These are phyloP conservation scores for Helicocarpus griseus DNA, from an alignment of 2,329 filamentous ascomycete genomes.

Conservation along the genomic window DNA sequence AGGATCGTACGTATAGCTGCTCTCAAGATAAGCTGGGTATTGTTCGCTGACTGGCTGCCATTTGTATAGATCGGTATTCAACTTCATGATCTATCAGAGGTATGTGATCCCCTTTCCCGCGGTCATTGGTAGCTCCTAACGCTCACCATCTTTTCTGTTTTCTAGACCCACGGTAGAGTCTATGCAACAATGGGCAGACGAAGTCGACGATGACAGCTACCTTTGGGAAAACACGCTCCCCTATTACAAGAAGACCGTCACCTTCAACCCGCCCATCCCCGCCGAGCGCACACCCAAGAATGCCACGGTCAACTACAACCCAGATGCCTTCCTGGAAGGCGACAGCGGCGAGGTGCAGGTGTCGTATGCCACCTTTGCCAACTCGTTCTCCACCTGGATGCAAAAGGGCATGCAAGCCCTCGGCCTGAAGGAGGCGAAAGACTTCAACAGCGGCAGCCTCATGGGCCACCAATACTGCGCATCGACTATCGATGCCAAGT, in stretches of 20 bases:
- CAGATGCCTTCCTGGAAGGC: constrained; percentile 21
- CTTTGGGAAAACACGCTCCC: constrained; percentile 22
- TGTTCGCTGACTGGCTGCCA: not conserved
- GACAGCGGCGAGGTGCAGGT: constrained; percentile 32
- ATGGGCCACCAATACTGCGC: constrained; percentile 33
- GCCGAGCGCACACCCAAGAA: constrained; percentile 11
- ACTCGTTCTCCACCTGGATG: constrained; percentile 33
- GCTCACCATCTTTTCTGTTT: not conserved
- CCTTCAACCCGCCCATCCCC: constrained; percentile 21
- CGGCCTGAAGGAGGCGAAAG: constrained; percentile 28
- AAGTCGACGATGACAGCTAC: constrained; percentile 23
- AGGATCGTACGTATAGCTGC: constrained; percentile 36
- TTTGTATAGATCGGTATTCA: constrained; percentile 27
- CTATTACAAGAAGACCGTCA: constrained; percentile 20
- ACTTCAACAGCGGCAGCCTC: constrained; percentile 35
- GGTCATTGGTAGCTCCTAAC: no score
- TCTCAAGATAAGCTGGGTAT: not conserved
- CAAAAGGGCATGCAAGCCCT: constrained; percentile 30
- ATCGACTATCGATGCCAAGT: constrained; percentile 40
- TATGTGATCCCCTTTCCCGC: not conserved
- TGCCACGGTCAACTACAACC: constrained; percentile 17
- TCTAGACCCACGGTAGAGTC: constrained; percentile 18
- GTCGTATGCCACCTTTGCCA: constrained; percentile 32
- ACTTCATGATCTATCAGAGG: constrained; percentile 27
- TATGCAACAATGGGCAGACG: constrained; percentile 24